Evolutionary conservation across 805 yeast species (phyloP).

Genomic region (Barnettozyma vustinii): DNA sequence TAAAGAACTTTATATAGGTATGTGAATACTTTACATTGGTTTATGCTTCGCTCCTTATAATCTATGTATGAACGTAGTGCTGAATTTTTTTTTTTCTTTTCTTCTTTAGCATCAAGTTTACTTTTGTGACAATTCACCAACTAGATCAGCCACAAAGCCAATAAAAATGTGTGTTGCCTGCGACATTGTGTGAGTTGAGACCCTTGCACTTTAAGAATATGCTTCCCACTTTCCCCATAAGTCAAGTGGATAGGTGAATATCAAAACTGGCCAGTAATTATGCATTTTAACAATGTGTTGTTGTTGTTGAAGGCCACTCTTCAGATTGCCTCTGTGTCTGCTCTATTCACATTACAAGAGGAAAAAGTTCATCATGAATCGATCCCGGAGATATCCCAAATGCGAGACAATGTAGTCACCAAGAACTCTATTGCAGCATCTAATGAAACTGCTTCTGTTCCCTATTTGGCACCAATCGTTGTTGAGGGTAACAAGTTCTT

Average conservation of each 20-base stretch:
- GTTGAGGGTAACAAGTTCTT: constrained; percentile 74
- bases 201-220: no score
- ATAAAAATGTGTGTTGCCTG: background rate
- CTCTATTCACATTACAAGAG: background rate
- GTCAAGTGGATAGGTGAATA: background rate
- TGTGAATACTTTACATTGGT: background rate
- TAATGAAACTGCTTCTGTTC: background rate
- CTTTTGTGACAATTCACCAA: no score
- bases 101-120: no score
- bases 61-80: no score
- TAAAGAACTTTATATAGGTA: background rate
- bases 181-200: background rate
- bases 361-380: background rate
- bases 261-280: background rate
- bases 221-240: background rate
- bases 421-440: background rate
- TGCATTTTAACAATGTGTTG: background rate
- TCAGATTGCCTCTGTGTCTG: background rate
- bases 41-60: no score
- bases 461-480: constrained; percentile 40
- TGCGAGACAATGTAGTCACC: background rate
- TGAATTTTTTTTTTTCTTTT: background rate
- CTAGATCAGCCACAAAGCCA: background rate
- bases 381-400: background rate
- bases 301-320: background rate